Percentiles rank a stretch among this genome's conserved stretches.
These are phyloP conservation scores for Picochlorum sp. DNA, from an alignment of 139 green algal species.

Conservation along the genomic window DNA sequence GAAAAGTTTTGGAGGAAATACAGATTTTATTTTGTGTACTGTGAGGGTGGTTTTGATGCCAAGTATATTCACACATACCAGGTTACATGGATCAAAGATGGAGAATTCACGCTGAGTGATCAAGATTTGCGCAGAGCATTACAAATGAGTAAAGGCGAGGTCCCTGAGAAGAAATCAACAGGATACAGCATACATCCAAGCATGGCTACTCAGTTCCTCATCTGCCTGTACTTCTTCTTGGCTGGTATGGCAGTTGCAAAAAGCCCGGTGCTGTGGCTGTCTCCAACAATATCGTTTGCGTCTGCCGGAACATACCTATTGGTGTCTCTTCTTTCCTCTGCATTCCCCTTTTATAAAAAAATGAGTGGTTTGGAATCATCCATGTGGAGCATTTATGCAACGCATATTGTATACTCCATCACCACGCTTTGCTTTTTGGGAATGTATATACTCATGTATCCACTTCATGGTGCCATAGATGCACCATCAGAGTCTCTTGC, in stretches of 20 bases:
- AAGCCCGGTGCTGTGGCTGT: constrained; percentile 57
- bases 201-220: constrained; percentile 40
- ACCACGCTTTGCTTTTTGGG: constrained; percentile 17
- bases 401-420: constrained; percentile 42
- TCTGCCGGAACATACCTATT: constrained; percentile 18
- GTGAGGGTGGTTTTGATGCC: constrained; percentile 80
- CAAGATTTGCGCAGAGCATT: constrained; percentile 17
- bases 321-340: constrained; percentile 4
- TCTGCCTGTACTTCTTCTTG: constrained; percentile 78
- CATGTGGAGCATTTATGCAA: constrained; percentile 39
- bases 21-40: constrained; percentile 93
- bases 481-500: constrained; percentile 6
- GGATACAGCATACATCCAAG: not conserved
- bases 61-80: constrained; percentile 85
- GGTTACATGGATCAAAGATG: constrained; percentile 59
- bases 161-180: not conserved
- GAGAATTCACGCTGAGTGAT: constrained; percentile 10
- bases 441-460: constrained; percentile 13
- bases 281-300: constrained; percentile 44
- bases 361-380: constrained; percentile 19
- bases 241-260: constrained; percentile 55
- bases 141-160: constrained; percentile 5
- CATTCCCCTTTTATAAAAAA: constrained; percentile 29
- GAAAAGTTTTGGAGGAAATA: constrained; percentile 80
- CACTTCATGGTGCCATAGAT: constrained; percentile 22